Evolutionary conservation across 1,284 basidiomycete species (phyloP).

Genomic region (Leccinum variabile): DNA sequence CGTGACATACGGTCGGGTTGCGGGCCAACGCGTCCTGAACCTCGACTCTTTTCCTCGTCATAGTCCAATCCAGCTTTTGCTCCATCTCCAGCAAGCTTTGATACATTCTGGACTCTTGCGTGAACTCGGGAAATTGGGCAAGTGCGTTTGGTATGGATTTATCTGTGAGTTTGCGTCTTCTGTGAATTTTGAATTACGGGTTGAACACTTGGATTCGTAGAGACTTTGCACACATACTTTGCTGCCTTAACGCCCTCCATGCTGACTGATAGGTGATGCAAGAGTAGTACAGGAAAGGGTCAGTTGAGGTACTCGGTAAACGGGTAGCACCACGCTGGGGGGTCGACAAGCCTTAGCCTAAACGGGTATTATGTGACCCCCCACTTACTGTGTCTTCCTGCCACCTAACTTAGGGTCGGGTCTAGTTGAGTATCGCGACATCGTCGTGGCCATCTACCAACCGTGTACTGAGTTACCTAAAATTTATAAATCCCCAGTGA

Average conservation of each 20-base stretch:
- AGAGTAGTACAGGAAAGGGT: not conserved
- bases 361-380: not conserved
- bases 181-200: slow-evolving; percentile 28
- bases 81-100: slow-evolving; percentile 86
- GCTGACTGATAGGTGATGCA: slow-evolving; percentile 34
- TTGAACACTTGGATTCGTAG: not conserved
- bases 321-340: not conserved
- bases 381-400: too few relatives aligned
- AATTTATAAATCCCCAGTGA: too few relatives aligned
- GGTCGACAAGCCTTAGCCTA: not conserved
- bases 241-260: slow-evolving; percentile 38
- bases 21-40: slow-evolving; percentile 78
- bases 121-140: slow-evolving; percentile 66
- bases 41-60: slow-evolving; percentile 88
- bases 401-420: too few relatives aligned
- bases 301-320: not conserved
- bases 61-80: slow-evolving; percentile 92
- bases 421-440: too few relatives aligned
- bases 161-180: slow-evolving; percentile 79
- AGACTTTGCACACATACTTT: slow-evolving; percentile 31
- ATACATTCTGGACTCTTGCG: slow-evolving; percentile 85
- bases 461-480: too few relatives aligned
- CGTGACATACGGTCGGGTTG: slow-evolving; percentile 51
- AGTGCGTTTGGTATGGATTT: slow-evolving; percentile 75
- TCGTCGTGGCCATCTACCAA: too few relatives aligned